phyloP scores from a whole-genome alignment of 2,329 filamentous ascomycete species.

The Neofusicoccum parvum region DNA sequence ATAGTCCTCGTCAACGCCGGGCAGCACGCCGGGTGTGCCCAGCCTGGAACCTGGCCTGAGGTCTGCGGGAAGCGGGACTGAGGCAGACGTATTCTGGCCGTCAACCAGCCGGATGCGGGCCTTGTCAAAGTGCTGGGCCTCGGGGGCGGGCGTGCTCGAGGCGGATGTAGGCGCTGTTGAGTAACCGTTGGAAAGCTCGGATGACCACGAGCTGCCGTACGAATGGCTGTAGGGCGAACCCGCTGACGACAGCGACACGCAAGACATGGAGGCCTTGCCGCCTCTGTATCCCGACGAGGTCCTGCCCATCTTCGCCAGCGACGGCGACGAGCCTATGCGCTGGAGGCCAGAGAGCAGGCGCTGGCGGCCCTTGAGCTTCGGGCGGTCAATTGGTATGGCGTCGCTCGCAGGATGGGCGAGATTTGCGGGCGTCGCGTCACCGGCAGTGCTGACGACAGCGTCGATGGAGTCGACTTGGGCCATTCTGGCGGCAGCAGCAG shows the following conservation, averaged over 20 bases:
- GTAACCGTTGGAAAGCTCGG: slow-evolving; percentile 59
- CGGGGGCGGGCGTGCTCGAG: slow-evolving; percentile 48
- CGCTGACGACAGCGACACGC: slow-evolving; percentile 61
- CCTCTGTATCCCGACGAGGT: slow-evolving; percentile 67
- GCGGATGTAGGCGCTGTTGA: slow-evolving; percentile 59
- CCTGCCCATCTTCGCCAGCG: slow-evolving; percentile 65
- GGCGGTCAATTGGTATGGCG: slow-evolving; percentile 17
- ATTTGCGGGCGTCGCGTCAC: not conserved
- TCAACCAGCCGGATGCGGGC: slow-evolving; percentile 59
- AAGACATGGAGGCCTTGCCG: slow-evolving; percentile 66
- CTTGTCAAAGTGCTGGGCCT: slow-evolving; percentile 54
- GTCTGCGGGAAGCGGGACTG: slow-evolving; percentile 66
- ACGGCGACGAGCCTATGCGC: slow-evolving; percentile 79
- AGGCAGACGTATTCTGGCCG: slow-evolving; percentile 51
- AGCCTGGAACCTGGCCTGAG: slow-evolving; percentile 53
- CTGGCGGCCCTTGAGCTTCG: slow-evolving; percentile 68
- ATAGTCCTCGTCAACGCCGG: slow-evolving; percentile 48
- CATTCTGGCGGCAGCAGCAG: not conserved
- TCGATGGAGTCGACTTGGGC: slow-evolving; percentile 19
- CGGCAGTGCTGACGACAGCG: slow-evolving; percentile 12
- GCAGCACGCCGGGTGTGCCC: slow-evolving; percentile 28
- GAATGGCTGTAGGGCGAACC: slow-evolving; percentile 55
- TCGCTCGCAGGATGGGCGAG: not conserved
- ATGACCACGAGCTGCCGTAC: slow-evolving; percentile 57
- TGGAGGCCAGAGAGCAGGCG: slow-evolving; percentile 74